Base-by-base conservation (phyloP, 257 asterid genomes). In the Solanum sejunctum region DNA sequence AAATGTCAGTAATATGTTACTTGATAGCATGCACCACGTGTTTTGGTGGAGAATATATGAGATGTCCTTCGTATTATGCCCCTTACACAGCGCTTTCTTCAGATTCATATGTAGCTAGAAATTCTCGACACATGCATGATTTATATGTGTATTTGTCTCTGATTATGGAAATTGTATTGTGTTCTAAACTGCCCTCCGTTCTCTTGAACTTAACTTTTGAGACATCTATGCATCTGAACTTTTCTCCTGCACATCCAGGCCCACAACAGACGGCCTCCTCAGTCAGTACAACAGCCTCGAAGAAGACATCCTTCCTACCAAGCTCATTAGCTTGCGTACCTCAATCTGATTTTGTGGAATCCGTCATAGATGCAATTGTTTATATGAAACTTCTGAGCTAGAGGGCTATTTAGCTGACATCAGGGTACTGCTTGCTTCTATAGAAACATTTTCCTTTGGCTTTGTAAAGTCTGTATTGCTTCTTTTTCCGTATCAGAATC, bases 221-320 rank as follows among this genome's bases (percentile, higher is more conserved):
- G 20, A 28, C 64, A 13, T 52, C 54, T 21, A 49, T 66, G 82
- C 52, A 2, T 20, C 83, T 86, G 84, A 85, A 58, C 80, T 39
- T 82, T 84, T 85, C 32, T 32, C 85, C 56, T 85, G 43, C 77
- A 83, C 79, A 78, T 90, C 89, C 87, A 96, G 99, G 92, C 90
- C 41, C 93, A 92, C 85, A 96, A 96, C 90, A 85, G 90, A 83
- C 92, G 98, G 75, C 98, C 98, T 79, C 92, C 94, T 51, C 97
- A 91, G 85, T 90, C 97, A 0, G 92, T 84, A 75, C 99, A 96
- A 86, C 98, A 89, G 87, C 88, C 86, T 49, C 93, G 87, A 91
- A 88, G 93, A 83, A 89, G 89, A 23, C 89, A 88, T 23, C 91
- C 90, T 80, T n/a, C 86, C 84, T 71, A 70, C 88, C 88, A 89